A percentile compares a stretch with the other conserved stretches of the same genome.
Evolutionary conservation across 2,329 filamentous ascomycete species (phyloP).

Genomic region (Ciborinia camelliae): DNA sequence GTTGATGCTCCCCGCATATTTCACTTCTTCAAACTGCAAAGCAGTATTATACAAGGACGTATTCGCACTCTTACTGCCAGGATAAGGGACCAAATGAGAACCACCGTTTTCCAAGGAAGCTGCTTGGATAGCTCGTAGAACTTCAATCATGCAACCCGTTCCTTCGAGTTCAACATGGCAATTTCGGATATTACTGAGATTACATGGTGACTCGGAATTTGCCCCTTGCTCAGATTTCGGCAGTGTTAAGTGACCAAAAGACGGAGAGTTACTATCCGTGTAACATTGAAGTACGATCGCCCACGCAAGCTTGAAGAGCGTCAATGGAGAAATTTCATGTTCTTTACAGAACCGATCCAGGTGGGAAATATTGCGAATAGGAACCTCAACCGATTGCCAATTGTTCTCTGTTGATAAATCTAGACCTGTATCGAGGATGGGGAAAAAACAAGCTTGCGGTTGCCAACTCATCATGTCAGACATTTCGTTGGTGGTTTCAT

Average conservation of each 20-base stretch:
- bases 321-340: neutral
- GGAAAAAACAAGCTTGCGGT: conserved; percentile 11
- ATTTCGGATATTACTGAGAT: neutral
- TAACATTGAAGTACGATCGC: conserved; percentile 42
- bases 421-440: neutral
- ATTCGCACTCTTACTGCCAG: neutral
- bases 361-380: neutral
- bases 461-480: neutral
- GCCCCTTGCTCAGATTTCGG: conserved; percentile 17
- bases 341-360: conserved; percentile 1
- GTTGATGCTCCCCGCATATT: neutral
- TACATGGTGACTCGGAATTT: neutral
- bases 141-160: neutral
- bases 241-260: conserved; percentile 42
- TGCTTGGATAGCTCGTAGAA: neutral
- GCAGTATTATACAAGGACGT: neutral
- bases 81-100: neutral
- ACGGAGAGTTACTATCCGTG: conserved; percentile 38
- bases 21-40: neutral
- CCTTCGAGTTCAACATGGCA: conserved; percentile 3
- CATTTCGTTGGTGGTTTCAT: neutral
- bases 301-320: conserved; percentile 36
- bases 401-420: neutral
- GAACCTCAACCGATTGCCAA: conserved; percentile 10
- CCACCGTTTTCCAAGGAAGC: neutral